phyloP scores from a whole-genome alignment of 2,329 filamentous ascomycete species.

The Tolypocladium inflatum region DNA sequence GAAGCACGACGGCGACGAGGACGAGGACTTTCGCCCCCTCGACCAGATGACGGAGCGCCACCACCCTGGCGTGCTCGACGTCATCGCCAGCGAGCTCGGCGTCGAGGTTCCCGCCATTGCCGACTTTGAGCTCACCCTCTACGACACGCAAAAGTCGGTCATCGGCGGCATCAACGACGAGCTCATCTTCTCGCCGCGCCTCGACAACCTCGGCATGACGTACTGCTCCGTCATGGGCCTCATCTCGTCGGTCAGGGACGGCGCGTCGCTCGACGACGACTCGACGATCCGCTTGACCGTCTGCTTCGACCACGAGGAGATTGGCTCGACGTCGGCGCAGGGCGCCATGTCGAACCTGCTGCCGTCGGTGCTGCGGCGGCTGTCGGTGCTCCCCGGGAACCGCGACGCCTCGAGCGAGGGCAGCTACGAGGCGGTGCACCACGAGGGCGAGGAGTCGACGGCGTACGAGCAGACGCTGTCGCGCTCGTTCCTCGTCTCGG shows the following conservation, averaged over 20 bases:
- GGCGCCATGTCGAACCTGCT: slow-evolving; percentile 89
- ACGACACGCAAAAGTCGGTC: slow-evolving; percentile 85
- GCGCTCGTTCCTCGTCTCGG: slow-evolving; percentile 86
- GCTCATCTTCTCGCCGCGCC: slow-evolving; percentile 88
- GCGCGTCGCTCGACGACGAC: slow-evolving; percentile 62
- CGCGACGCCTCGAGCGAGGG: slow-evolving; percentile 57
- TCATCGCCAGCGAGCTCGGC: slow-evolving; percentile 72
- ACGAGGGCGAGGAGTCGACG: slow-evolving; percentile 58
- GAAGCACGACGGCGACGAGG: slow-evolving; percentile 18
- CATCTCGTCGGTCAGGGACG: slow-evolving; percentile 63
- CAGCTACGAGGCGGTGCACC: slow-evolving; percentile 45
- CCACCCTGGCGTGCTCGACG: slow-evolving; percentile 75
- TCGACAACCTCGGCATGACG: slow-evolving; percentile 95
- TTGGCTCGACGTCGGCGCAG: slow-evolving; percentile 85
- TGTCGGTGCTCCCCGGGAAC: slow-evolving; percentile 66
- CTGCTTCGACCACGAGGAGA: slow-evolving; percentile 96
- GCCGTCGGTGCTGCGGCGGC: slow-evolving; percentile 74
- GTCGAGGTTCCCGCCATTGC: slow-evolving; percentile 63
- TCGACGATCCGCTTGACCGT: slow-evolving; percentile 80
- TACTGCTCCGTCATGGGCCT: slow-evolving; percentile 84
- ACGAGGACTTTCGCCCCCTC: slow-evolving; percentile 61
- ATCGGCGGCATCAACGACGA: slow-evolving; percentile 88
- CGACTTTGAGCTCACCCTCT: slow-evolving; percentile 95
- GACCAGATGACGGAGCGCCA: slow-evolving; percentile 73
- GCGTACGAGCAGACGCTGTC: slow-evolving; percentile 90